A percentile compares a stretch with the other conserved stretches of the same genome.
Conservation (phyloP, 257 asterid species). For the Prunella vulgaris region DNA sequence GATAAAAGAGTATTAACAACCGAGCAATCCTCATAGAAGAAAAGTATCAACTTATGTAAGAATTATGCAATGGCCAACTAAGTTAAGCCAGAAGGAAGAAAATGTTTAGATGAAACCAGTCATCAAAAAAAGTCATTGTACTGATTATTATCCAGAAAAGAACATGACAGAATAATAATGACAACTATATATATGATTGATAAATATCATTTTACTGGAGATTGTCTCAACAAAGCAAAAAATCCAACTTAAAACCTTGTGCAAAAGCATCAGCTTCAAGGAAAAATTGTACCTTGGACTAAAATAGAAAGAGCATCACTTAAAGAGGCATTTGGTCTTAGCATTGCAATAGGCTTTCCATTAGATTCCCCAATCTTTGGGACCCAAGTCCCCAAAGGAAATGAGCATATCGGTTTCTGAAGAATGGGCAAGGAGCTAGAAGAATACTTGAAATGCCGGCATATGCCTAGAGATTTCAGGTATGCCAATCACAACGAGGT, state of each 20-base stretch:
- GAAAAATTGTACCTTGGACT: slow-evolving; percentile 50
- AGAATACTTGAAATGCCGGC: slow-evolving; percentile 72
- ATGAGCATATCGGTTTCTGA: slow-evolving; percentile 61
- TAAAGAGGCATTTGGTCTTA: slow-evolving; percentile 59
- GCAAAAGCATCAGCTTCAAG: slow-evolving; percentile 14
- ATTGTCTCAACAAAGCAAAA: neutral
- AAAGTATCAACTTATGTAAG: neutral
- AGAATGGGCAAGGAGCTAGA: slow-evolving; percentile 72
- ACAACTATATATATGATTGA: neutral
- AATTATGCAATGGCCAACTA: neutral
- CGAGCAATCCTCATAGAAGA: neutral
- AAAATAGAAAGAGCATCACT: slow-evolving; percentile 59
- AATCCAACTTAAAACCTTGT: neutral
- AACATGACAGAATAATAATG: neutral
- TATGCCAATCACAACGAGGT: slow-evolving; percentile 19
- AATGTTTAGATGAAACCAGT: neutral
- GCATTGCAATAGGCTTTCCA: slow-evolving; percentile 60
- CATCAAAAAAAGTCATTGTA: neutral
- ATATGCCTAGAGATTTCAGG: slow-evolving; percentile 43
- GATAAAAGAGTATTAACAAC: neutral
- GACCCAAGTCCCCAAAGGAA: slow-evolving; percentile 77
- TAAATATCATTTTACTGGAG: neutral
- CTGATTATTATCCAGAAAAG: neutral
- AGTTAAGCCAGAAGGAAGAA: neutral
- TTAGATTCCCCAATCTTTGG: slow-evolving; percentile 66